Evolutionary conservation across 345 rosid species (phyloP), one percentile per base, ranked within the genome.

Genomic region (Fremontodendron californicum): DNA sequence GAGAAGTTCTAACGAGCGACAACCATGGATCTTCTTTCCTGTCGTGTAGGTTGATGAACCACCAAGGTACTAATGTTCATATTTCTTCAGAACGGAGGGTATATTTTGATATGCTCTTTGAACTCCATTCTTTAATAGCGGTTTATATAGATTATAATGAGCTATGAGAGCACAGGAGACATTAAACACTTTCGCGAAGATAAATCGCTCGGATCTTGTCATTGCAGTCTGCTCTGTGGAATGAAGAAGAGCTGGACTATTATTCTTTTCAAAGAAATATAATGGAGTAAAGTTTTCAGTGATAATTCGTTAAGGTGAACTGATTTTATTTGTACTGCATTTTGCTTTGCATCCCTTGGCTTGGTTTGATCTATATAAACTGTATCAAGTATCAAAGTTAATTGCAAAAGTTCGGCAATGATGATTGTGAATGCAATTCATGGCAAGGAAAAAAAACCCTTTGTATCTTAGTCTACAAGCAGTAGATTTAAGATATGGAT

Each of bases 1-100:
- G 69, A 82, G 74, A 87, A 87, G 78, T 78, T 76, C 13, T 57
- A 52, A 52, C 61, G 25, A 49, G 65, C 39, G 16, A 64, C 35
- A 15, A 46, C 65, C 46, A 8, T 45, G 74, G 57, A 62, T 19
- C 9, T 49, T 37, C 48, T 19, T 37, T 35, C 55, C n/a, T 75
- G 33, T 33, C 4, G 0, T 21, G 40, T 37, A 35, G 64, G 27
- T 46, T 37, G 40, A 37, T 52, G 52, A 57, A 49, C 31, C 51
- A 18, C 51, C 13, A 62, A 5, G 29, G n/a, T 15, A 29, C 25
- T 48, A 0, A 40, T 37, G 42, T 19, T 58, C 49, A 43, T 48
- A 25, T 49, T n/a, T 3, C 40, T 37, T 37, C 40, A 2, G 6
- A 37, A n/a, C 27, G n/a, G 19, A 29, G 33, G 52, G 55, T 29